Percentiles rank a stretch among this genome's conserved stretches.
Conservation (phyloP, 306 rosid genomes). For the Ammopiptanthus mongolicus region DNA sequence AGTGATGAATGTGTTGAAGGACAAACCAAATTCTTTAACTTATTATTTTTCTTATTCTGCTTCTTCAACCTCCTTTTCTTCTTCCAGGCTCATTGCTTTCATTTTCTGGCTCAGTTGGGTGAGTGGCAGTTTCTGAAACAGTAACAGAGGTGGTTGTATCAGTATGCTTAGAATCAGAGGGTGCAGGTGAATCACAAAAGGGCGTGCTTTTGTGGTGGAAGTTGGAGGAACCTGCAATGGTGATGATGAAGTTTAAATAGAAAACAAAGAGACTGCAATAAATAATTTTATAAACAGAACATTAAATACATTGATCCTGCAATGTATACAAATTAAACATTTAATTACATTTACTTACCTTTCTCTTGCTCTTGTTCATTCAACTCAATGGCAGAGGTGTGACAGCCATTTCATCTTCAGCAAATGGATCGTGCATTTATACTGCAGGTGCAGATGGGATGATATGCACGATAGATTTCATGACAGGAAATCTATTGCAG, state of each 20-base stretch:
- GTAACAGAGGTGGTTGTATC: neutral
- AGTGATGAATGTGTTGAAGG: neutral
- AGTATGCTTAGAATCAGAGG: conserved; percentile 10
- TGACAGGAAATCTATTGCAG: conserved; percentile 67
- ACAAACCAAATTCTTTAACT: conserved; percentile 3
- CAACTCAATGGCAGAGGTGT: conserved; percentile 62
- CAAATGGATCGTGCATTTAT: conserved; percentile 45
- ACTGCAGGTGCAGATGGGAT: conserved; percentile 90
- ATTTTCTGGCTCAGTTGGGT: conserved; percentile 4
- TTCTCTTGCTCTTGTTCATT: conserved; percentile 14
- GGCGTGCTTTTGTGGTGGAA: conserved; percentile 27
- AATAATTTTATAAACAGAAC: too few species aligned
- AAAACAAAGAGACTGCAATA: too few species aligned
- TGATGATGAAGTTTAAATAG: too few species aligned
- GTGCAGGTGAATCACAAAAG: conserved; percentile 4
- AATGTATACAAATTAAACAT: neutral
- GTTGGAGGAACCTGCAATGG: conserved; percentile 59
- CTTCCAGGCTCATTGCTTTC: neutral
- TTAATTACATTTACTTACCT: neutral
- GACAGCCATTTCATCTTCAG: conserved; percentile 63
- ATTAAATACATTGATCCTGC: too few species aligned
- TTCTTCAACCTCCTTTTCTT: neutral
- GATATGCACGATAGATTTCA: conserved; percentile 59
- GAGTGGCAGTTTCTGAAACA: neutral
- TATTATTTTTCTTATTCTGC: neutral